Conservation (phyloP, 2,329 filamentous ascomycete genomes). For the Aspergillus pseudonomiae region DNA sequence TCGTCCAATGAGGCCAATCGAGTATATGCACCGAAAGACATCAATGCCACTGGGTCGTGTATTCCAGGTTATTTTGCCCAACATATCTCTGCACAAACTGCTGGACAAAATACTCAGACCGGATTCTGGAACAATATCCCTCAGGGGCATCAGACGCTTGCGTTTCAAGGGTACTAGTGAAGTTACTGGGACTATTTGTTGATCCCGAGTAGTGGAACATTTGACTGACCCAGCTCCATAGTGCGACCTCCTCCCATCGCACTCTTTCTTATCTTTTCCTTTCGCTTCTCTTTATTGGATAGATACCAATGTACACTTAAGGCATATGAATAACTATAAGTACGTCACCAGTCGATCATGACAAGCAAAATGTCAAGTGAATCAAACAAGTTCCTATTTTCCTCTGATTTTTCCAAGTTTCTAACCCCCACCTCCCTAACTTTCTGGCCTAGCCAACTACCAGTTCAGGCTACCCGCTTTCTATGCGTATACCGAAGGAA, state of each 20-base stretch:
- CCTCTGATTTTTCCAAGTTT: no score
- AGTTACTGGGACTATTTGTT: not conserved
- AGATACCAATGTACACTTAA: not conserved
- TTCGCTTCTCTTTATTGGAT: not conserved
- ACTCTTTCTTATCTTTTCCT: not conserved
- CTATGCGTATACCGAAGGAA: not conserved
- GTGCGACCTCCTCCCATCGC: no score
- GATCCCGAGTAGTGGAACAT: not conserved
- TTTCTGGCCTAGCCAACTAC: no score
- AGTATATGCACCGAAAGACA: conserved; percentile 9
- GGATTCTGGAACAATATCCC: conserved; percentile 20
- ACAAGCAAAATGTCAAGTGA: no score
- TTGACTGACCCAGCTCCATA: not conserved
- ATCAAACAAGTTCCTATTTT: no score
- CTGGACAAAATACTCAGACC: conserved; percentile 11
- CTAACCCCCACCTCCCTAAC: no score
- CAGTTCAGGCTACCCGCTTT: no score
- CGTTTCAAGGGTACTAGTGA: conserved; percentile 19
- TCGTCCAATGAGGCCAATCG: conserved; percentile 12
- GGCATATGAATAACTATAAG: no score
- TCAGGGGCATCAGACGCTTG: conserved; percentile 12
- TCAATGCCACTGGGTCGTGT: conserved; percentile 13
- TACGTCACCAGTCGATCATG: no score
- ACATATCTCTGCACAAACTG: conserved; percentile 15
- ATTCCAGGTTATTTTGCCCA: conserved; percentile 24